Conservation (phyloP, 495 filamentous ascomycete genomes). For the Chaetomium cochliodes region DNA sequence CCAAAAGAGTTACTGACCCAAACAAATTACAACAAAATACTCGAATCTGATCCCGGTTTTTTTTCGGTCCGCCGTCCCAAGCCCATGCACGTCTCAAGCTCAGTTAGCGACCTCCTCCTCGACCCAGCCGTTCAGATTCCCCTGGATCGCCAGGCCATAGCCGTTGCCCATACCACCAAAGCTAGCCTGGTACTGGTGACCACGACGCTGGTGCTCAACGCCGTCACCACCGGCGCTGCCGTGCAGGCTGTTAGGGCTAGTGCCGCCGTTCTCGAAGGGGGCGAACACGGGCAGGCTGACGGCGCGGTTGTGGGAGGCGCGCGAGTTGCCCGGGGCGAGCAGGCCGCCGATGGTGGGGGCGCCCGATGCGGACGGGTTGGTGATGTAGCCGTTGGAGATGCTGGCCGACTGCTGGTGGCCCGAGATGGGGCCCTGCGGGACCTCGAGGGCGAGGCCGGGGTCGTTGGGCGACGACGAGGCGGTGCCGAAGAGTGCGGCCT, state of each 20-base stretch:
- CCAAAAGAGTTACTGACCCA: constrained; percentile 13
- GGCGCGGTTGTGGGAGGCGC: constrained; percentile 76
- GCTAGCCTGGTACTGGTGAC: constrained; percentile 57
- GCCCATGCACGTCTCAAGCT: not conserved
- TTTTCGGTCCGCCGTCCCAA: constrained; percentile 7
- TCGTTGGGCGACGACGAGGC: constrained; percentile 57
- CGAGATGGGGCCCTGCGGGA: constrained; percentile 53
- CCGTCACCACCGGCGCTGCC: constrained; percentile 43
- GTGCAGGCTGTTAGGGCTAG: constrained; percentile 46
- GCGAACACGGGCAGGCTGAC: constrained; percentile 74
- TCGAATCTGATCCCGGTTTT: constrained; percentile 16
- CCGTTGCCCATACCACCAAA: constrained; percentile 53
- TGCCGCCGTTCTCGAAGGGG: constrained; percentile 52
- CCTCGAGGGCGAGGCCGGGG: constrained; percentile 48
- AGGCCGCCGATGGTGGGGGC: constrained; percentile 69
- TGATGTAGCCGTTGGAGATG: constrained; percentile 58
- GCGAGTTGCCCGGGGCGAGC: constrained; percentile 67
- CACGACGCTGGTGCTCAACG: constrained; percentile 48
- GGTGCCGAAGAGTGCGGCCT: constrained; percentile 60
- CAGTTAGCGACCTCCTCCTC: constrained; percentile 57
- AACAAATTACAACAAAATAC: constrained; percentile 30
- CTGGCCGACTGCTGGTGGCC: constrained; percentile 63
- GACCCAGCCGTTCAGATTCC: constrained; percentile 54
- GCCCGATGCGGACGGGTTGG: constrained; percentile 53
- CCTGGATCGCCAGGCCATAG: constrained; percentile 52